Percentiles rank a stretch among this genome's conserved stretches.
Conservation (phyloP, 1,284 basidiomycete genomes). For the Agaricales sp. region DNA sequence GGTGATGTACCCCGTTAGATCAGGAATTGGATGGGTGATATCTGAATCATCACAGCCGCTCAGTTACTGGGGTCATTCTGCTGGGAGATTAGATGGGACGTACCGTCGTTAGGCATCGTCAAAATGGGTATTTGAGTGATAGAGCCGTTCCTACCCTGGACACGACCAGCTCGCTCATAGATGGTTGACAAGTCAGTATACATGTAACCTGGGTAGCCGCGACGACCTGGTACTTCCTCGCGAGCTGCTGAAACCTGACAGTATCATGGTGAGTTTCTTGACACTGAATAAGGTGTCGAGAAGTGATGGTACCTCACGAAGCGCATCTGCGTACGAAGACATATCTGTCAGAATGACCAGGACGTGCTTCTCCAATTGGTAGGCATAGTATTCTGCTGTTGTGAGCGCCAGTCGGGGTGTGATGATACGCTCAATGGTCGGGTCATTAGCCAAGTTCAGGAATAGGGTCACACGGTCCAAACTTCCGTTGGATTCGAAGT, state of each 20-base stretch:
- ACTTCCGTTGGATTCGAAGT: slow-evolving; percentile 98
- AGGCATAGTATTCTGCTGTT: slow-evolving; percentile 99
- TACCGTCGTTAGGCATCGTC: slow-evolving; percentile 99
- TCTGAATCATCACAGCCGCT: no score
- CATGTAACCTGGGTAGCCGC: slow-evolving; percentile 99
- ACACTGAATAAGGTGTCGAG: slow-evolving; percentile 14
- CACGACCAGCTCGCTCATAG: slow-evolving; percentile 98
- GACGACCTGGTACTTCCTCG: slow-evolving; percentile 98
- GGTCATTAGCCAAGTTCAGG: slow-evolving; percentile 98
- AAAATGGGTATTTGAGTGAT: slow-evolving; percentile 99
- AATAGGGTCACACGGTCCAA: slow-evolving; percentile 97
- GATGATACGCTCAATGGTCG: slow-evolving; percentile 99
- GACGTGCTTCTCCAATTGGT: slow-evolving; percentile 99
- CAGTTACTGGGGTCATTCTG: no score
- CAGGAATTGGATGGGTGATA: slow-evolving; percentile 99
- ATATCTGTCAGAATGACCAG: slow-evolving; percentile 99
- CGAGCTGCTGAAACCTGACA: slow-evolving; percentile 89
- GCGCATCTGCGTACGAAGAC: slow-evolving; percentile 95
- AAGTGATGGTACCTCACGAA: slow-evolving; percentile 69
- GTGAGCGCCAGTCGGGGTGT: slow-evolving; percentile 97
- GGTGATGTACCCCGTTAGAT: slow-evolving; percentile 99
- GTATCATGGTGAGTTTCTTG: slow-evolving; percentile 7
- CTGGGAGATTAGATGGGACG: slow-evolving; percentile 19
- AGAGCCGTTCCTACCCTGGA: slow-evolving; percentile 95
- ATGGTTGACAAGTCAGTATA: slow-evolving; percentile 98